Conservation (phyloP, 2,329 filamentous ascomycete genomes). For the Cercospora nicotianae region DNA sequence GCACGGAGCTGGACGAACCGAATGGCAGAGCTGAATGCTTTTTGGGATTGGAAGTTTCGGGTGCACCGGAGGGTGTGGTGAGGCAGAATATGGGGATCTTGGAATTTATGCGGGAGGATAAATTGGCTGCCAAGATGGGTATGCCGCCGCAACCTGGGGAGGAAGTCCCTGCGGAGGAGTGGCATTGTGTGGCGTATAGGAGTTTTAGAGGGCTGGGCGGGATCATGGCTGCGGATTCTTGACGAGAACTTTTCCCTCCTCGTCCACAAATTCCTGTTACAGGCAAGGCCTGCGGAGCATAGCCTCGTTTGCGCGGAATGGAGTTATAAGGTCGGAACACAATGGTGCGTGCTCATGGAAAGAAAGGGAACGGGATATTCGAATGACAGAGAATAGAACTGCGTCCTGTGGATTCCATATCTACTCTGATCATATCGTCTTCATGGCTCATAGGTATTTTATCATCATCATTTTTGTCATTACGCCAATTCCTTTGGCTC, state of each 20-base stretch:
- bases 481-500: constrained; percentile 9
- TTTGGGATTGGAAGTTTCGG: constrained; percentile 1
- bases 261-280: background rate
- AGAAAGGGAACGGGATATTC: background rate
- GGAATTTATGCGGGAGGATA: constrained; percentile 7
- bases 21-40: constrained; percentile 10
- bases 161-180: background rate
- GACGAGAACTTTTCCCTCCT: background rate
- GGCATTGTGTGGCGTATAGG: constrained; percentile 10
- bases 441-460: background rate
- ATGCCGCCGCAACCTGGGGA: background rate
- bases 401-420: background rate
- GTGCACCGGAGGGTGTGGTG: constrained; percentile 12
- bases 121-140: background rate
- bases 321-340: background rate
- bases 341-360: background rate
- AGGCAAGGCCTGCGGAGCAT: background rate
- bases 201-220: constrained; percentile 10
- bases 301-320: background rate
- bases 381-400: background rate
- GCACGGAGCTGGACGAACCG: constrained; percentile 12
- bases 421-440: background rate
- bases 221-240: constrained; percentile 2
- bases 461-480: background rate
- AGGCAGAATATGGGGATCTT: constrained; percentile 9